Base-by-base conservation (phyloP, 768 basidiomycete genomes). In the Kwoniella europaea region DNA sequence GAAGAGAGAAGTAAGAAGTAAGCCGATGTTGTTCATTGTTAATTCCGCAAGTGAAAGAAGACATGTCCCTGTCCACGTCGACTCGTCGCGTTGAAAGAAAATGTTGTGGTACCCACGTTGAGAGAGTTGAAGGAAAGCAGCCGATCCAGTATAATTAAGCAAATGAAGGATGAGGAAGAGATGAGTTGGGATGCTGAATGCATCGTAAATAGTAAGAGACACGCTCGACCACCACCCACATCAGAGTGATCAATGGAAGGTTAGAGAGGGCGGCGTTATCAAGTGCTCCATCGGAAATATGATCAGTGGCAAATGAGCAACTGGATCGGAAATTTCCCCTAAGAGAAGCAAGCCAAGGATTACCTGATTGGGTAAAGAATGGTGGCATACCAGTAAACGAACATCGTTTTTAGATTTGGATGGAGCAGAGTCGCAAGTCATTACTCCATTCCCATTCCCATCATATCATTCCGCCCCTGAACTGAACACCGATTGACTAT, bases 21-120 rank as follows among this genome's bases (percentile, higher is more conserved):
- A 74, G 73, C 73, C 75, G 75, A 56, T 58, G 71, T 71, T 64
- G 55, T 50, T 46, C 56, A 46, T 59, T 60, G 27, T 63, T 63
- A 41, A n/a, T 55, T 24, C 35, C 18, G 22, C 53, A 41, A n/a
- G 42, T 62, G 42, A 15, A 43, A 13, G 4, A 15, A 35, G 35
- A 35, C 35, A 35, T 35, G 35, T 35, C 50, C 24, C 15, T 55
- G 10, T 55, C 20, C 54, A n/a, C 54, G 54, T 55, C 54, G n/a
- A 24, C 20, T 20, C 18, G 20, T 55, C 20, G 72, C 55, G 59
- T n/a, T 15, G 65, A 63, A 64, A 24, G 15, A 59, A 7, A 53
- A 12, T 61, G 59, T 42, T 20, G 15, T 44, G 42, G 12, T 72
- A 72, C 71, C 71, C 71, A 72, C 71, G 71, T 35, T 64, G 57